Evolutionary conservation across 75 land plant genomes (phyloP), one percentile per base, ranked within the genome.

Genomic region (Selaginella tamariscina): DNA sequence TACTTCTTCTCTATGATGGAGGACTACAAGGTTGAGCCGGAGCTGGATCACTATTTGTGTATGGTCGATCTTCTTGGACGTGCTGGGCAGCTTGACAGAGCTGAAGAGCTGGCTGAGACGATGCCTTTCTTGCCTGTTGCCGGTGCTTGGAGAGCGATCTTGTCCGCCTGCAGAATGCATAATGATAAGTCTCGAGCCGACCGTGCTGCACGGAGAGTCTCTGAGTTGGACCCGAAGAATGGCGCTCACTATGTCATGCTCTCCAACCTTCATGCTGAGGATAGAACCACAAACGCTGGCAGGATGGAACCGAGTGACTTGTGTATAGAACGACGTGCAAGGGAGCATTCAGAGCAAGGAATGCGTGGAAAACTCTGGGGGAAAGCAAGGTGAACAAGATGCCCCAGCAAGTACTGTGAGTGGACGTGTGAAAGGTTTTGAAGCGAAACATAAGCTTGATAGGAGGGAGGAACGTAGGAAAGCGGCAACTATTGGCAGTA

Each of bases 21-120:
- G 26, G 62, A 23, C 26, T 59, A 23, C 26, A 27, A 59, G 62
- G 26, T 59, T 5, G 26, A 8, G 23, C 62, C 62, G 8, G 62
- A 23, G 62, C 24, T 26, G 27, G 62, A 59, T n/a, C 62, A 59
- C 26, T 59, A 59, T n/a, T 59, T 26, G 21, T 59, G 62, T n/a
- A 8, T 59, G 62, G 21, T 59, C 26, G 62, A 59, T n/a, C n/a
- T 59, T 5, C 62, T 59, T 8, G 62, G 62, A 23, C 62, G 62
- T 8, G 62, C 62, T 21, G 62, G 62, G 26, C 26, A 59, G 21
- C 26, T 59, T 8, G 27, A 59, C 26, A 27, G 26, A 23, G 62
- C 62, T 9, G 62, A 59, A n/a, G 62, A 59, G 27, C 62, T 59
- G 8, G 23, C 21, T 23, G 21, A 21, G 8, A 27, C 62, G 8